Evolutionary conservation across 768 basidiomycete genomes (phyloP).

Genomic region (Naganishia vaughanmartiniae): DNA sequence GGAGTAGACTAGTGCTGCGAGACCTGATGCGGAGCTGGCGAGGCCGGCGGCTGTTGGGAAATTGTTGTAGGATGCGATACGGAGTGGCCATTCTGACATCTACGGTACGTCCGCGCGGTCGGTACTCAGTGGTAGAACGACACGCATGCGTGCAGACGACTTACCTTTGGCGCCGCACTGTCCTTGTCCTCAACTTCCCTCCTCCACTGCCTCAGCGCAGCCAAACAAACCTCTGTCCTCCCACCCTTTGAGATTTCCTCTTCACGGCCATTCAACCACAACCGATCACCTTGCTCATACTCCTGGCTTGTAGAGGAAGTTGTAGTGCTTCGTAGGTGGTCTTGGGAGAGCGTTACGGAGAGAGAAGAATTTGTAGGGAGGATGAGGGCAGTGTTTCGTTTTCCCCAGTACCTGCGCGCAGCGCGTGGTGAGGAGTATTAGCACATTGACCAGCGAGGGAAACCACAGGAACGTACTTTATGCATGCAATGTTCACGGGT

Average conservation of each 20-base stretch:
- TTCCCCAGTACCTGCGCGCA: constrained; percentile 86
- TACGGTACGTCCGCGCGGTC: constrained; percentile 44
- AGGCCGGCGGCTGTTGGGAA: constrained; percentile 98
- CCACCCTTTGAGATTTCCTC: constrained; percentile 82
- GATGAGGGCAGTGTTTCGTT: constrained; percentile 90
- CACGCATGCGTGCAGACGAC: constrained; percentile 25
- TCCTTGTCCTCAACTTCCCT: constrained; percentile 71
- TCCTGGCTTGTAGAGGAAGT: constrained; percentile 78
- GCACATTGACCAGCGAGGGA: not conserved
- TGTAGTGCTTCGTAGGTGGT: constrained; percentile 89
- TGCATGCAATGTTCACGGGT: constrained; percentile 96
- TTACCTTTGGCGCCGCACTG: constrained; percentile 65
- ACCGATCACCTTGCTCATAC: constrained; percentile 64
- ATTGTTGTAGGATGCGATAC: constrained; percentile 94
- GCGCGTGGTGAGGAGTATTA: not conserved
- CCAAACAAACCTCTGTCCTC: constrained; percentile 77
- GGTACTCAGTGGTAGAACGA: not conserved
- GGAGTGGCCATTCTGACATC: constrained; percentile 71
- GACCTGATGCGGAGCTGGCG: constrained; percentile 94
- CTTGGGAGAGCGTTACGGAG: constrained; percentile 95
- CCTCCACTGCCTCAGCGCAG: constrained; percentile 77
- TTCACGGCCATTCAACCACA: constrained; percentile 94
- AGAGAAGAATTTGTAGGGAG: constrained; percentile 96
- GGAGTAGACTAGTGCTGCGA: constrained; percentile 89
- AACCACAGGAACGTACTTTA: constrained; percentile 65